Conservation (phyloP, 108 stramenopile genomes). For the Nitzschia palea region DNA sequence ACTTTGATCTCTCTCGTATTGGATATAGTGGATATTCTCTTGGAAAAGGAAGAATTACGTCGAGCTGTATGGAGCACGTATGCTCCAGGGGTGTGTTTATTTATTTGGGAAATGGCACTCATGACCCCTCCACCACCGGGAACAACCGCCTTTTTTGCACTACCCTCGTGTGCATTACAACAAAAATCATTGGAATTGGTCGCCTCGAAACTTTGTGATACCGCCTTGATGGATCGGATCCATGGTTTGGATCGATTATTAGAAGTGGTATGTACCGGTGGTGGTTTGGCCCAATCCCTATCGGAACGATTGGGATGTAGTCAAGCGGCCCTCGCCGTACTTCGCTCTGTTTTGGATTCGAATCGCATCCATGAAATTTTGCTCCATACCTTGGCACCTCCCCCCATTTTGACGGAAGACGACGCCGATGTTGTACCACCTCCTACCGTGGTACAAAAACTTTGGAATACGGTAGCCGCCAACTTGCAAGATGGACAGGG, state of each 20-base stretch:
- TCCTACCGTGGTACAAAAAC: slow-evolving; percentile 57
- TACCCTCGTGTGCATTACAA: slow-evolving; percentile 60
- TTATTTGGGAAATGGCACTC: slow-evolving; percentile 71
- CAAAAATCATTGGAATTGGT: slow-evolving; percentile 61
- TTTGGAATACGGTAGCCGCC: slow-evolving; percentile 66
- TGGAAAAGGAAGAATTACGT: slow-evolving; percentile 41
- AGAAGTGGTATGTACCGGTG: slow-evolving; percentile 74
- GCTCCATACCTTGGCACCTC: slow-evolving; percentile 73
- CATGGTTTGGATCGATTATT: slow-evolving; percentile 69
- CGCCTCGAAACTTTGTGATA: slow-evolving; percentile 43
- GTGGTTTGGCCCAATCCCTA: slow-evolving; percentile 19
- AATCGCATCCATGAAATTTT: slow-evolving; percentile 60
- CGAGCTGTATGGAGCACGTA: slow-evolving; percentile 50
- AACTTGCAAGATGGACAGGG: slow-evolving; percentile 38
- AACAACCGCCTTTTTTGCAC: slow-evolving; percentile 37
- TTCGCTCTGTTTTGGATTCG: slow-evolving; percentile 46
- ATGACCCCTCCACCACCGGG: slow-evolving; percentile 50
- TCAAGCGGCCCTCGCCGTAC: slow-evolving; percentile 52
- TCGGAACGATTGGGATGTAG: slow-evolving; percentile 43
- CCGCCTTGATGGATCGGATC: slow-evolving; percentile 28
- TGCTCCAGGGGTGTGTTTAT: slow-evolving; percentile 21
- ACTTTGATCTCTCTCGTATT: slow-evolving; percentile 42
- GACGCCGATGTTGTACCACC: neutral
- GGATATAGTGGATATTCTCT: slow-evolving; percentile 49
- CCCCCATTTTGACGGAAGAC: slow-evolving; percentile 23